Evolutionary conservation across 768 basidiomycete genomes (phyloP), one percentile per base, ranked within the genome.

Genomic region (Strobilomyces echinocephalus): DNA sequence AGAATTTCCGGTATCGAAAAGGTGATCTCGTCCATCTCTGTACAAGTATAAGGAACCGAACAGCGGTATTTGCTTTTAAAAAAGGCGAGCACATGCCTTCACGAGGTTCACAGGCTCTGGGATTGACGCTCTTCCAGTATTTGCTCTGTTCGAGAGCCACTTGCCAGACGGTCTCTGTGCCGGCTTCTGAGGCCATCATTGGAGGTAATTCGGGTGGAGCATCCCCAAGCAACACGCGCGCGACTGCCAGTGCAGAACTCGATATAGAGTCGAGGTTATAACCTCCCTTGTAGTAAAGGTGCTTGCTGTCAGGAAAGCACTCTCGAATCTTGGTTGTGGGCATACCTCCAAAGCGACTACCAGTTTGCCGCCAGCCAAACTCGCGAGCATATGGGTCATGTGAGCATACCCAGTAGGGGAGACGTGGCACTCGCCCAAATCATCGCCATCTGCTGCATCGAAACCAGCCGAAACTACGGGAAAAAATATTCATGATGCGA

Each of bases 331-430:
- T 28, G n/a, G 34, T 53, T 74, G 2, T 8, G 20, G 2, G 30
- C 58, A 45, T 52, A 95, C 95, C 81, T 99, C 97, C 39, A 99
- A 80, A 2, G 93, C 95, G 30, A 95, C 92, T 11, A 95, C 91
- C 15, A 99, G 62, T 62, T 84, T 88, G 3, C 97, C 97, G 8
- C 82, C 81, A 21, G 95, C 95, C 16, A 99, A 76, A 20, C 87
- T 83, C 38, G 85, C 81, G 9, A 99, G 77, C 92, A 99, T 95
- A 64, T 97, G 90, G 7, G 97, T 97, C 95, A 99, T 98, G 62
- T 98, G 97, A 0, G 93, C 93, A 68, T 93, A 99, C 5, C 95
- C 97, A 16, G 84, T 80, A 1, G 97, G 97, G 5, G 90, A 80
- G 55, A 99, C 95, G 59, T 84, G 76, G 62, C 95, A 97, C 72